Evolutionary conservation across 768 basidiomycete genomes (phyloP).

Genomic region (Saitozyma sp.): DNA sequence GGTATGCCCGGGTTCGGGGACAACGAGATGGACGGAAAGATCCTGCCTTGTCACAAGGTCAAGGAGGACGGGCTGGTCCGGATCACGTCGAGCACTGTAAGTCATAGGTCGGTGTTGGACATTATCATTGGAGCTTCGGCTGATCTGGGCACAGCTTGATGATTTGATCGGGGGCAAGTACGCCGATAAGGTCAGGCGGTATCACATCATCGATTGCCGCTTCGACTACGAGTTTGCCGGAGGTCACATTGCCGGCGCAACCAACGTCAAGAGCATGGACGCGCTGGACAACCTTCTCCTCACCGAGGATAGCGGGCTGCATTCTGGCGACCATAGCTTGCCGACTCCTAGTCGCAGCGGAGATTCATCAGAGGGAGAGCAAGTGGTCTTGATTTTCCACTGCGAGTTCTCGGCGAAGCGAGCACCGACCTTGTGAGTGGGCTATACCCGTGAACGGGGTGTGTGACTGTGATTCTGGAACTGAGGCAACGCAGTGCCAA

Average conservation of each 20-base stretch:
- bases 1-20: conserved; percentile 86
- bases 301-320: conserved; percentile 36
- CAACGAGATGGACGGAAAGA: conserved; percentile 88
- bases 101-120: conserved; percentile 39
- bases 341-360: conserved; percentile 62
- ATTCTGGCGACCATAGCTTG: conserved; percentile 50
- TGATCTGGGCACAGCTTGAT: conserved; percentile 62
- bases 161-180: conserved; percentile 74
- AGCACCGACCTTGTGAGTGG: conserved; percentile 89
- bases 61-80: conserved; percentile 95
- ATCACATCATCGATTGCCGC: conserved; percentile 88
- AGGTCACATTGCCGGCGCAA: conserved; percentile 86
- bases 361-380: conserved; percentile 61
- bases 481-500: conserved; percentile 67
- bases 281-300: conserved; percentile 81
- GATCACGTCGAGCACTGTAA: conserved; percentile 74
- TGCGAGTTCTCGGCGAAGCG: conserved; percentile 96
- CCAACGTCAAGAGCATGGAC: conserved; percentile 81
- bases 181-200: conserved; percentile 65
- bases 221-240: conserved; percentile 96
- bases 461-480: neutral
- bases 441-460: neutral
- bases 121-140: neutral
- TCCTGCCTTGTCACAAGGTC: conserved; percentile 88
- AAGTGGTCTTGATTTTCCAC: conserved; percentile 90